A percentile compares a stretch with the other conserved stretches of the same genome.
Conservation (phyloP, 2,329 filamentous ascomycete genomes). For the Penicillium janthinellum region DNA sequence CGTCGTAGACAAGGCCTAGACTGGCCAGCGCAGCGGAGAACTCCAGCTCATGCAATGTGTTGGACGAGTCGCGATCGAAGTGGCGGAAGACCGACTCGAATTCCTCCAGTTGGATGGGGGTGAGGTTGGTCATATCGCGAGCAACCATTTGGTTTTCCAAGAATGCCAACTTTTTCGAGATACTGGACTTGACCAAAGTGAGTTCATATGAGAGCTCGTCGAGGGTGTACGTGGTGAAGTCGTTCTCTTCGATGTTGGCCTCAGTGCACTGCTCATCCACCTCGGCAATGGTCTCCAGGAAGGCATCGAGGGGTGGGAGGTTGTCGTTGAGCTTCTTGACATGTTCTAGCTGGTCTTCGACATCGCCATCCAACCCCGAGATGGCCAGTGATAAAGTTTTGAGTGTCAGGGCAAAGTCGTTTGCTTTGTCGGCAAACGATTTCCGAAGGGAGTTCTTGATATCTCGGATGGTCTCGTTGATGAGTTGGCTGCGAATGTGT, state of each 20-base stretch:
- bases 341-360: conserved; percentile 90
- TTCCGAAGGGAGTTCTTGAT: conserved; percentile 95
- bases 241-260: conserved; percentile 98
- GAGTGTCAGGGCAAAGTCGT: conserved; percentile 92
- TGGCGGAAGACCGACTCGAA: conserved; percentile 98
- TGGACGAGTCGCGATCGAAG: conserved; percentile 91
- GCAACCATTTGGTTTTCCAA: conserved; percentile 98
- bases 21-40: conserved; percentile 96
- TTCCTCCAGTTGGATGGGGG: conserved; percentile 95
- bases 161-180: conserved; percentile 95
- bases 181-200: conserved; percentile 83
- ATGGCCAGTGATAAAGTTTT: conserved; percentile 95
- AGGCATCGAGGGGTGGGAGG: conserved; percentile 84
- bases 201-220: conserved; percentile 95
- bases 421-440: conserved; percentile 96
- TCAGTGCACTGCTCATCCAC: conserved; percentile 89
- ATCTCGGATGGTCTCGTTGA: conserved; percentile 97
- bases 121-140: conserved; percentile 97
- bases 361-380: conserved; percentile 93
- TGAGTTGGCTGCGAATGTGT: conserved; percentile 84
- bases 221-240: conserved; percentile 99
- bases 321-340: conserved; percentile 83
- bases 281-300: conserved; percentile 81
- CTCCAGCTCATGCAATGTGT: conserved; percentile 87
- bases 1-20: conserved; percentile 91